These are phyloP conservation scores for Pichia cactophila DNA, from an alignment of 1,139 yeast genomes.

Conservation along the genomic window DNA sequence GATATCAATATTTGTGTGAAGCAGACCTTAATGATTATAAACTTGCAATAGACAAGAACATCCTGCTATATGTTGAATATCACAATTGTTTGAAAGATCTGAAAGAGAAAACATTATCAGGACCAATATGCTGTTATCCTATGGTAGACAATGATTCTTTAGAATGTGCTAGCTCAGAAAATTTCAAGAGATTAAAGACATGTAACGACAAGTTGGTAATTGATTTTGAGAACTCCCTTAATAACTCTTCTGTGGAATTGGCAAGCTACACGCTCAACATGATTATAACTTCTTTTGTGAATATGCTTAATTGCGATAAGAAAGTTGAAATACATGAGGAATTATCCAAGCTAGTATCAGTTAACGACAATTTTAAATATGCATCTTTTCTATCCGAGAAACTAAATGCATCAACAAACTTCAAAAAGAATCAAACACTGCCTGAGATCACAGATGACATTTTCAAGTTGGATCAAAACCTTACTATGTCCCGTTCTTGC, in stretches of 20 bases:
- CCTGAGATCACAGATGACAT: slow-evolving; percentile 2
- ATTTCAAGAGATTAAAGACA: background rate
- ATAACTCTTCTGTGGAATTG: background rate
- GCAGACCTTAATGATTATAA: background rate
- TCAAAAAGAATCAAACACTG: background rate
- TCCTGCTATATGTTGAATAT: background rate
- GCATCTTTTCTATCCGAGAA: slow-evolving; percentile 12
- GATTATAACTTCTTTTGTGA: slow-evolving; percentile 6
- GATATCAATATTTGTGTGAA: slow-evolving; percentile 2
- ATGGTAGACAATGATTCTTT: background rate
- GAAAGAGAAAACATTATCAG: background rate
- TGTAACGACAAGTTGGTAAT: background rate
- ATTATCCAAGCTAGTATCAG: background rate
- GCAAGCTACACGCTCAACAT: slow-evolving; percentile 1
- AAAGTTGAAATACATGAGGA: background rate
- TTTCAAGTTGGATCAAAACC: background rate
- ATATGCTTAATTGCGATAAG: slow-evolving; percentile 1
- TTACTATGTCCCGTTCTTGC: background rate
- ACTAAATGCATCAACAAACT: slow-evolving; percentile 3
- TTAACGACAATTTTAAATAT: slow-evolving; percentile 8
- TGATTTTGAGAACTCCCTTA: background rate
- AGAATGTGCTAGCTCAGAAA: background rate
- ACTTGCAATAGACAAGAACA: background rate
- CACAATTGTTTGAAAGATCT: background rate
- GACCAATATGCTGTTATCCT: slow-evolving; percentile 3